Conservation (phyloP, 1,139 yeast genomes). For the Saccharomyces hybrid region DNA sequence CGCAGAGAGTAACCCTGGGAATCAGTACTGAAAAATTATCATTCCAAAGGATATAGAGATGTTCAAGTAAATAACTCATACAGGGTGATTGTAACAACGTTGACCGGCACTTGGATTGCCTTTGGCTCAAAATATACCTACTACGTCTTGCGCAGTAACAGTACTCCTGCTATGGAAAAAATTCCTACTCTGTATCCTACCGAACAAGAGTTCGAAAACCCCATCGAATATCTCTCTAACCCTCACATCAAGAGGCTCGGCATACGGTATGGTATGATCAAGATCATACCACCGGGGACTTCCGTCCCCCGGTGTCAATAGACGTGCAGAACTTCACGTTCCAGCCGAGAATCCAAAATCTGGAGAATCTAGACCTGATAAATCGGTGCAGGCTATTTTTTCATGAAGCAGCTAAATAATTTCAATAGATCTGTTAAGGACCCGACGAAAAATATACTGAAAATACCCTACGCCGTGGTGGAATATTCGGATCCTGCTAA, state of each 20-base stretch:
- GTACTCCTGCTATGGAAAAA: constrained; percentile 15
- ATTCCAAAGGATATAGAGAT: neutral
- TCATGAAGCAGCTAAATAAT: constrained; percentile 50
- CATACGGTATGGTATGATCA: constrained; percentile 52
- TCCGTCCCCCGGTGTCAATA: constrained; percentile 49
- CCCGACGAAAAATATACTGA: neutral
- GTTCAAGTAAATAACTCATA: neutral
- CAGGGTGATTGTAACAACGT: neutral
- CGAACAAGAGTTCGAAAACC: constrained; percentile 48
- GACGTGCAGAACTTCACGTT: constrained; percentile 47
- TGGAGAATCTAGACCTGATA: constrained; percentile 55
- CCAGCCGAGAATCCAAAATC: constrained; percentile 56
- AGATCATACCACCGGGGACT: constrained; percentile 55
- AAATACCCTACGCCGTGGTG: neutral
- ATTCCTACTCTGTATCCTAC: constrained; percentile 57
- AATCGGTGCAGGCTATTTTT: constrained; percentile 59
- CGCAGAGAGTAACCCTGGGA: neutral
- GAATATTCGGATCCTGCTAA: neutral
- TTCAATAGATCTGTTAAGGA: constrained; percentile 41
- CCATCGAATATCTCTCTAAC: constrained; percentile 53
- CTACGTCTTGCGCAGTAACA: neutral
- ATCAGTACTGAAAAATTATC: neutral
- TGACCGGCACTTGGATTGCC: neutral
- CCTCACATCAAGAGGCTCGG: constrained; percentile 48
- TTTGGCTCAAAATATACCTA: neutral